Conservation (phyloP, 805 yeast species). For the Candida lessepsii region DNA sequence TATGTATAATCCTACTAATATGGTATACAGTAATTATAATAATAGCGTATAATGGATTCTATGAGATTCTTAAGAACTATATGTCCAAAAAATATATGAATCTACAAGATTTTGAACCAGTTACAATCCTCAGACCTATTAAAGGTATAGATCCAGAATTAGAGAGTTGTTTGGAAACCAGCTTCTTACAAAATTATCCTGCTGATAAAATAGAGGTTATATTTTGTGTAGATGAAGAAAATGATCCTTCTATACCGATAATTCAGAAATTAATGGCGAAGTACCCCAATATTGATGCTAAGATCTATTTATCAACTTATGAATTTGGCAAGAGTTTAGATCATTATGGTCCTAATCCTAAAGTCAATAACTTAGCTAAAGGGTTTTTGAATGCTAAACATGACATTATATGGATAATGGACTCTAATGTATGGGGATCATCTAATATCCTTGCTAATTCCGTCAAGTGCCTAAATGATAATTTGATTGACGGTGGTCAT, state of each 20-base stretch:
- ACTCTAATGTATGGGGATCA: slow-evolving; percentile 78
- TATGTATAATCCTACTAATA: slow-evolving; percentile 14
- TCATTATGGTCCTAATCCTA: slow-evolving; percentile 82
- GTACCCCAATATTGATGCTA: slow-evolving; percentile 58
- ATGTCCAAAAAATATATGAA: slow-evolving; percentile 13
- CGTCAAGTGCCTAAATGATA: slow-evolving; percentile 47
- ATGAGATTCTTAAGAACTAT: slow-evolving; percentile 36
- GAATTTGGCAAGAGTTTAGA: slow-evolving; percentile 23
- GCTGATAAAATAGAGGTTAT: slow-evolving; percentile 58
- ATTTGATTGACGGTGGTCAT: slow-evolving; percentile 51
- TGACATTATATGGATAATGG: slow-evolving; percentile 83
- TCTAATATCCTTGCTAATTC: slow-evolving; percentile 66
- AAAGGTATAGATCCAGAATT: slow-evolving; percentile 83
- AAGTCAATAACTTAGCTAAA: slow-evolving; percentile 81
- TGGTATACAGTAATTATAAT: slow-evolving; percentile 41
- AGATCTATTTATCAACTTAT: slow-evolving; percentile 51
- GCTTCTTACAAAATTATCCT: slow-evolving; percentile 71
- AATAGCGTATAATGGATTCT: slow-evolving; percentile 40
- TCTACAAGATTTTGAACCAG: slow-evolving; percentile 34
- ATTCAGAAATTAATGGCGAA: slow-evolving; percentile 48
- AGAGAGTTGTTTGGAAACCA: slow-evolving; percentile 61
- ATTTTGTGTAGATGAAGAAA: slow-evolving; percentile 66
- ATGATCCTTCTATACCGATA: slow-evolving; percentile 65
- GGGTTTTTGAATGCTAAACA: slow-evolving; percentile 67
- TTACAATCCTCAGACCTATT: slow-evolving; percentile 76